These are phyloP conservation scores for Claviceps sp. DNA, from an alignment of 2,329 filamentous ascomycete genomes.

Conservation along the genomic window DNA sequence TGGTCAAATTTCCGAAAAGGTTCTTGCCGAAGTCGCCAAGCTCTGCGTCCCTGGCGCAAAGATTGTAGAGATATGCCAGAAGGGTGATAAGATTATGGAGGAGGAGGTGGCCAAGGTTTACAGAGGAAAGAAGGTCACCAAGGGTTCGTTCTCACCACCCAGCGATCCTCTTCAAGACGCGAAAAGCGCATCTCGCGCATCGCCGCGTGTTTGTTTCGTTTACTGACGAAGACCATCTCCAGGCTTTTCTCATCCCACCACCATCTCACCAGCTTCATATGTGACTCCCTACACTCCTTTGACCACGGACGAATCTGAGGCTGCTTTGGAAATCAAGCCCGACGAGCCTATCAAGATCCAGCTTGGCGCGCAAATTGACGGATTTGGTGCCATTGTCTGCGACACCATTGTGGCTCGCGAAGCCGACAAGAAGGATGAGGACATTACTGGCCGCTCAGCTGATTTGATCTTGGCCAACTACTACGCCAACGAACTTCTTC, in stretches of 20 bases:
- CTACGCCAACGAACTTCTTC: slow-evolving; percentile 89
- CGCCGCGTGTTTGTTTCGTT: neutral
- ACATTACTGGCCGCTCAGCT: slow-evolving; percentile 62
- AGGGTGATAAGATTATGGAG: slow-evolving; percentile 87
- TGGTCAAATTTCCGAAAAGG: slow-evolving; percentile 88
- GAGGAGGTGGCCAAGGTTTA: slow-evolving; percentile 93
- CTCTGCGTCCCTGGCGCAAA: slow-evolving; percentile 74
- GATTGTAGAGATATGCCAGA: slow-evolving; percentile 86
- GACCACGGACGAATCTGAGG: slow-evolving; percentile 74
- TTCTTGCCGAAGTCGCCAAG: slow-evolving; percentile 69
- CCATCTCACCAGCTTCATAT: slow-evolving; percentile 84
- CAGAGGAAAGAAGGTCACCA: slow-evolving; percentile 92
- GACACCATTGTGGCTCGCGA: slow-evolving; percentile 68
- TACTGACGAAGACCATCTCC: slow-evolving; percentile 4
- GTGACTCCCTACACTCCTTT: slow-evolving; percentile 95
- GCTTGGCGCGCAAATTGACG: slow-evolving; percentile 96
- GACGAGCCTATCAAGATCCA: slow-evolving; percentile 94
- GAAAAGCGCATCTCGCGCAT: neutral
- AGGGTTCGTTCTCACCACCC: slow-evolving; percentile 46
- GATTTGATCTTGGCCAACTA: slow-evolving; percentile 83
- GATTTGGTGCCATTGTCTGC: slow-evolving; percentile 91
- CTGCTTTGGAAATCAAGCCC: slow-evolving; percentile 62
- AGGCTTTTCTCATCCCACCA: slow-evolving; percentile 90
- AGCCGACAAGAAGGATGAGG: slow-evolving; percentile 46
- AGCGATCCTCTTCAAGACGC: neutral